Evolutionary conservation across 768 basidiomycete species (phyloP).

Genomic region (Trametes maxima): DNA sequence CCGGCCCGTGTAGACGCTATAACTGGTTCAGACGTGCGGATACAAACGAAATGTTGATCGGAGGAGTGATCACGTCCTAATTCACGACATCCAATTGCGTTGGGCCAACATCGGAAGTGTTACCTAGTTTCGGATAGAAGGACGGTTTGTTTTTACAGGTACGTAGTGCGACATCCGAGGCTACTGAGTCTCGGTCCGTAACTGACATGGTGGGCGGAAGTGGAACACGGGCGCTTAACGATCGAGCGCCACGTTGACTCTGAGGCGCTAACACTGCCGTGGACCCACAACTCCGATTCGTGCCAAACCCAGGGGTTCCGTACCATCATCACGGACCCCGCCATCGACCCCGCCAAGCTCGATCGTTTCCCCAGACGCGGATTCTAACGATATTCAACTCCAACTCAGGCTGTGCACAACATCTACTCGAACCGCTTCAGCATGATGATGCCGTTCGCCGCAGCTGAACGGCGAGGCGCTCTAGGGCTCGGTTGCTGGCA

Average conservation of each 20-base stretch:
- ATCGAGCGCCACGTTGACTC: background rate
- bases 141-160: no score
- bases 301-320: no score
- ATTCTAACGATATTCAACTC: background rate
- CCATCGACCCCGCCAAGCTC: background rate
- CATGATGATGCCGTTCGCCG: background rate
- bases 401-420: background rate
- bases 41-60: conserved; percentile 14
- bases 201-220: no score
- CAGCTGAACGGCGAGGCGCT: background rate
- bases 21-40: background rate
- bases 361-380: background rate
- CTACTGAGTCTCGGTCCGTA: no score
- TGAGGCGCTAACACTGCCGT: background rate
- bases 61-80: no score
- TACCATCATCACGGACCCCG: no score
- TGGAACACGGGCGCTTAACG: background rate
- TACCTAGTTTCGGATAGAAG: no score
- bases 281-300: conserved; percentile 1
- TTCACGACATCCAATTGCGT: no score
- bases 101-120: no score
- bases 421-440: background rate
- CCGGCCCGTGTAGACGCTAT: background rate
- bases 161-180: no score
- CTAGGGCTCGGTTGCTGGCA: background rate